These are phyloP conservation scores for Bacterosira constricta DNA, from an alignment of 108 stramenopile genomes.

Conservation along the genomic window DNA sequence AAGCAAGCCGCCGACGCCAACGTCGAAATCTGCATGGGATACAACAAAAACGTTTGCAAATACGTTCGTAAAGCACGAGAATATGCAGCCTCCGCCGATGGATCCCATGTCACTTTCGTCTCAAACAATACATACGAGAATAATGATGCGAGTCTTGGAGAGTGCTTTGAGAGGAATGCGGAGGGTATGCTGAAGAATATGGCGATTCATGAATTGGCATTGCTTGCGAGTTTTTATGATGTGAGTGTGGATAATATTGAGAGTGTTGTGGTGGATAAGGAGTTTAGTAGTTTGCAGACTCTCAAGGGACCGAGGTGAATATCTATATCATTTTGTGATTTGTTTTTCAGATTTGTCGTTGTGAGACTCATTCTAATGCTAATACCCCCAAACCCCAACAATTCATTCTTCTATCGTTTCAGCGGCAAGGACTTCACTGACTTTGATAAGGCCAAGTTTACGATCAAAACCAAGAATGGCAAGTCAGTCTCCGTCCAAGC, in stretches of 20 bases:
- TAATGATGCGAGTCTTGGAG: constrained; percentile 75
- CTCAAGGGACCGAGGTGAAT: constrained; percentile 83
- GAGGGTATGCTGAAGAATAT: constrained; percentile 95
- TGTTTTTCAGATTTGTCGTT: too few relatives aligned
- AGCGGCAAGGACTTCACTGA: constrained; percentile 86
- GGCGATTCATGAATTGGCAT: constrained; percentile 91
- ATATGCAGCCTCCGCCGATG: constrained; percentile 53
- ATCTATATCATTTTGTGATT: too few relatives aligned
- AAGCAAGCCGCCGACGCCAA: constrained; percentile 68
- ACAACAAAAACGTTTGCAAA: constrained; percentile 95
- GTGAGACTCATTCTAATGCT: too few relatives aligned
- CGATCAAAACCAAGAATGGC: constrained; percentile 88
- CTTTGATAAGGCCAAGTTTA: constrained; percentile 93
- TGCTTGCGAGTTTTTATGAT: constrained; percentile 86
- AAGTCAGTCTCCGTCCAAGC: constrained; percentile 84
- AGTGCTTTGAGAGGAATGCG: constrained; percentile 91
- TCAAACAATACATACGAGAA: constrained; percentile 90
- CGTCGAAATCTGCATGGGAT: constrained; percentile 88
- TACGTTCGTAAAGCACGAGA: constrained; percentile 82
- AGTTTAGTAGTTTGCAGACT: constrained; percentile 78
- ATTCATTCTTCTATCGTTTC: too few relatives aligned
- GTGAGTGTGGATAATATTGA: constrained; percentile 87
- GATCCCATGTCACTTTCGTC: constrained; percentile 84
- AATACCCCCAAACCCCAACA: too few relatives aligned
- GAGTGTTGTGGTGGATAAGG: constrained; percentile 80